A percentile compares a stretch with the other conserved stretches of the same genome.
phyloP scores from a whole-genome alignment of 2,329 filamentous ascomycete species.

The Ascochyta pisi region DNA sequence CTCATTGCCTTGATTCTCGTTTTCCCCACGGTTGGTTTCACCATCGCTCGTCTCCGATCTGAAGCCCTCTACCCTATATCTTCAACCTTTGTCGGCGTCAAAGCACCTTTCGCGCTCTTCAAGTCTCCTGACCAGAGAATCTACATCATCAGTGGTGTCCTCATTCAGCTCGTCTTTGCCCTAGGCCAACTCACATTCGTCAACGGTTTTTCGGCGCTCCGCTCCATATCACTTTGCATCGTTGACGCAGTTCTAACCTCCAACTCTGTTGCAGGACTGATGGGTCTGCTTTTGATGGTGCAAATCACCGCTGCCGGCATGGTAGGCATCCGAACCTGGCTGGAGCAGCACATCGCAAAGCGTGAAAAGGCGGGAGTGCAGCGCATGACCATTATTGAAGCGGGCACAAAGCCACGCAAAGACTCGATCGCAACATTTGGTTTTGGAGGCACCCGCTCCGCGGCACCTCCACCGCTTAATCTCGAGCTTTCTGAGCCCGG shows the following conservation, averaged over 20 bases:
- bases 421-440: slow-evolving; percentile 31
- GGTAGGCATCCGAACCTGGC: slow-evolving; percentile 29
- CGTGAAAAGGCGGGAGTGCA: slow-evolving; percentile 8
- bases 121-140: slow-evolving; percentile 31
- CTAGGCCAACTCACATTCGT: slow-evolving; percentile 31
- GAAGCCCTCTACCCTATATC: slow-evolving; percentile 26
- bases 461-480: slow-evolving; percentile 10
- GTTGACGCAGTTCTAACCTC: slow-evolving; percentile 36
- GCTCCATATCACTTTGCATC: slow-evolving; percentile 36
- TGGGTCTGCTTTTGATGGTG: slow-evolving; percentile 27
- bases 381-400: slow-evolving; percentile 1
- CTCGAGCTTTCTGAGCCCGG: slow-evolving; percentile 9
- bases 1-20: slow-evolving; percentile 30
- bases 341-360: slow-evolving; percentile 38
- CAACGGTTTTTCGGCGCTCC: slow-evolving; percentile 31
- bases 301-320: slow-evolving; percentile 32
- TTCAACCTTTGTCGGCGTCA: slow-evolving; percentile 28
- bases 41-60: slow-evolving; percentile 32
- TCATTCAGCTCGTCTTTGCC: slow-evolving; percentile 26
- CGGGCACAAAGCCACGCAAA: slow-evolving; percentile 3
- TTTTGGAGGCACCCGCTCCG: slow-evolving; percentile 27
- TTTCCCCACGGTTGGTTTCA: slow-evolving; percentile 25
- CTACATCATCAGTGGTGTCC: slow-evolving; percentile 29
- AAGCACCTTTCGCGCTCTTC: slow-evolving; percentile 27
- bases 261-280: slow-evolving; percentile 18